These are phyloP conservation scores for Jaapia argillacea DNA, from an alignment of 768 basidiomycete genomes.

Conservation along the genomic window DNA sequence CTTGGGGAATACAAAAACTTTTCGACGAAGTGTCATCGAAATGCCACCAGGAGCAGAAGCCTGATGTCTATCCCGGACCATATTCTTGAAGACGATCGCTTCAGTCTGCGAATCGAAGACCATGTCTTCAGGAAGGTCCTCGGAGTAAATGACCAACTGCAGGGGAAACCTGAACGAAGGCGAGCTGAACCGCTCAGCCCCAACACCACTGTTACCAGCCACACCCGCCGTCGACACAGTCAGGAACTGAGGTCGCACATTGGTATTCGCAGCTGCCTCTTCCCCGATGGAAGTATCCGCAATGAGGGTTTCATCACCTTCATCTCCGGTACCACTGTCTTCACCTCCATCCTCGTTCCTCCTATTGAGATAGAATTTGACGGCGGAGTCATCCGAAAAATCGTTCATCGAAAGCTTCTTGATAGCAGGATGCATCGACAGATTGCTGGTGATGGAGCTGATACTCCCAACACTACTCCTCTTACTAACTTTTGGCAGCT, in stretches of 20 bases:
- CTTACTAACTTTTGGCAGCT: slow-evolving; percentile 82
- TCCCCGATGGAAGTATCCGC: slow-evolving; percentile 25
- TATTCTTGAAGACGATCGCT: slow-evolving; percentile 83
- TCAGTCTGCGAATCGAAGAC: slow-evolving; percentile 88
- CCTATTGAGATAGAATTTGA: slow-evolving; percentile 92
- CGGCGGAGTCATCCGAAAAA: slow-evolving; percentile 92
- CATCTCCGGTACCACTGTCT: slow-evolving; percentile 26
- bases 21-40: slow-evolving; percentile 54
- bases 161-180: slow-evolving; percentile 80
- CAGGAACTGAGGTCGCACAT: slow-evolving; percentile 29
- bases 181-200: slow-evolving; percentile 68
- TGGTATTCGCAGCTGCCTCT: slow-evolving; percentile 17
- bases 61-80: slow-evolving; percentile 46
- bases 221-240: slow-evolving; percentile 26
- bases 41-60: slow-evolving; percentile 38
- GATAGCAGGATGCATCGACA: slow-evolving; percentile 94
- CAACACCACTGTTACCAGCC: slow-evolving; percentile 31
- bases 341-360: slow-evolving; percentile 23
- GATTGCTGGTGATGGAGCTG: slow-evolving; percentile 84
- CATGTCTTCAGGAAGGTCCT: slow-evolving; percentile 92
- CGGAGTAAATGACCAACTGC: slow-evolving; percentile 79
- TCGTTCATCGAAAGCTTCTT: slow-evolving; percentile 93
- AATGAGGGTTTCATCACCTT: slow-evolving; percentile 31
- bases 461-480: slow-evolving; percentile 90
- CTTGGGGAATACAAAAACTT: slow-evolving; percentile 87